Conservation (phyloP, 225 moss, liverwort and hornwort species). For the Ulota crispa region DNA sequence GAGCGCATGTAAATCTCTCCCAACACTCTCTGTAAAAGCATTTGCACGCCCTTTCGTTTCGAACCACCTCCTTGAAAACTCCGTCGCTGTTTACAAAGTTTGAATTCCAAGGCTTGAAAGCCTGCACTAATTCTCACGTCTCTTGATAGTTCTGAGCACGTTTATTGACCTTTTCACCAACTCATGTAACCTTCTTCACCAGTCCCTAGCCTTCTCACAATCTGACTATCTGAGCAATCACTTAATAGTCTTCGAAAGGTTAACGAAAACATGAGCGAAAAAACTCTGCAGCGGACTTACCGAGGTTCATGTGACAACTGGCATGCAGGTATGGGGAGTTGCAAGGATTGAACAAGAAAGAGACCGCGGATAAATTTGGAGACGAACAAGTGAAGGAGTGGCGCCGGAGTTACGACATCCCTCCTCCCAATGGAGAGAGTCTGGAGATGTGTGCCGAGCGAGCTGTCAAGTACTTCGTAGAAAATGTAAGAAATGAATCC, state of each 20-base stretch:
- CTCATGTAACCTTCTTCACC: neutral
- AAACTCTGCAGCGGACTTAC: neutral
- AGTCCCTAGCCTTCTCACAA: neutral
- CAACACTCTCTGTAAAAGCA: neutral
- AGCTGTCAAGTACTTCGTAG: constrained; percentile 84
- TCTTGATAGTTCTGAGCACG: neutral
- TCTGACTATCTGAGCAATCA: neutral
- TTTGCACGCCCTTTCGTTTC: neutral
- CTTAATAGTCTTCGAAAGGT: too few relatives aligned
- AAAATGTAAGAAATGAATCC: constrained; percentile 33
- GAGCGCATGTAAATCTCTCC: constrained; percentile 72
- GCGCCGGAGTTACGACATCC: constrained; percentile 88
- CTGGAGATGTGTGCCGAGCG: constrained; percentile 91
- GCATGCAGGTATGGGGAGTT: constrained; percentile 76
- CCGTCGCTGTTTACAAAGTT: neutral
- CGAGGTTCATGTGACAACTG: neutral
- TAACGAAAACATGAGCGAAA: neutral
- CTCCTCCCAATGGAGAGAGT: constrained; percentile 95
- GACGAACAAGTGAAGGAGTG: constrained; percentile 76
- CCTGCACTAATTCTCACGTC: neutral
- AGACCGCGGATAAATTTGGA: constrained; percentile 91
- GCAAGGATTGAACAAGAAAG: constrained; percentile 92
- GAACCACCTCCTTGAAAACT: neutral
- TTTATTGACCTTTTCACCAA: neutral
- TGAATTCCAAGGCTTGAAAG: neutral